Evolutionary conservation across 345 rosid species (phyloP).

Genomic region (Cardamine resedifolia): DNA sequence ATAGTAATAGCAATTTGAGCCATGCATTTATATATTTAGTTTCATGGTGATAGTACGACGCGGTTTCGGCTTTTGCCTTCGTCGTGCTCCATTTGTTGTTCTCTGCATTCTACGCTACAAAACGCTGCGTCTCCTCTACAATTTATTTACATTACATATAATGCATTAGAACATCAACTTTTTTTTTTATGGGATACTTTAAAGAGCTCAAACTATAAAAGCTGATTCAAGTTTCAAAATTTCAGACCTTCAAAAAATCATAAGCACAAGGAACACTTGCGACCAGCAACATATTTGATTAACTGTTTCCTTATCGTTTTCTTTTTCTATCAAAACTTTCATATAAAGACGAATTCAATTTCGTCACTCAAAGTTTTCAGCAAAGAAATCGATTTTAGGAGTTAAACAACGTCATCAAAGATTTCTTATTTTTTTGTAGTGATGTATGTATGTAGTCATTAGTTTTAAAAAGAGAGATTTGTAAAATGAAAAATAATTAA

Average conservation of each 20-base stretch:
- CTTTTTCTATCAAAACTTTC: no score
- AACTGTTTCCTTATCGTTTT: no score
- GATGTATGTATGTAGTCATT: neutral
- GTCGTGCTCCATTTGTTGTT: constrained; percentile 66
- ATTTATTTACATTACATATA: constrained; percentile 14
- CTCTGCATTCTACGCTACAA: constrained; percentile 87
- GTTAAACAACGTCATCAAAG: neutral
- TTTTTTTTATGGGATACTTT: neutral
- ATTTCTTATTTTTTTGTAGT: neutral
- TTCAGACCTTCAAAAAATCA: neutral
- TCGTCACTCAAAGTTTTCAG: neutral
- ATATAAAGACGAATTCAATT: neutral
- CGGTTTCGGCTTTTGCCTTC: constrained; percentile 46
- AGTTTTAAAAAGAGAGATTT: neutral
- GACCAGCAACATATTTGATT: neutral
- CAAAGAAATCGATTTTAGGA: neutral
- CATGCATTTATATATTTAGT: constrained; percentile 12
- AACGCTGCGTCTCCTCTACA: constrained; percentile 82
- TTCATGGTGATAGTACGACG: constrained; percentile 14
- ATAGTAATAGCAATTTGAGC: constrained; percentile 5
- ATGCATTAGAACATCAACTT: neutral
- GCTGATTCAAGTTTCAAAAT: neutral
- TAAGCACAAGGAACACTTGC: neutral
- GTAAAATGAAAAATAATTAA: neutral
- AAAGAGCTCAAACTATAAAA: neutral